Conservation (phyloP, 164 flowering plant genomes). For the Buxus sempervirens region DNA sequence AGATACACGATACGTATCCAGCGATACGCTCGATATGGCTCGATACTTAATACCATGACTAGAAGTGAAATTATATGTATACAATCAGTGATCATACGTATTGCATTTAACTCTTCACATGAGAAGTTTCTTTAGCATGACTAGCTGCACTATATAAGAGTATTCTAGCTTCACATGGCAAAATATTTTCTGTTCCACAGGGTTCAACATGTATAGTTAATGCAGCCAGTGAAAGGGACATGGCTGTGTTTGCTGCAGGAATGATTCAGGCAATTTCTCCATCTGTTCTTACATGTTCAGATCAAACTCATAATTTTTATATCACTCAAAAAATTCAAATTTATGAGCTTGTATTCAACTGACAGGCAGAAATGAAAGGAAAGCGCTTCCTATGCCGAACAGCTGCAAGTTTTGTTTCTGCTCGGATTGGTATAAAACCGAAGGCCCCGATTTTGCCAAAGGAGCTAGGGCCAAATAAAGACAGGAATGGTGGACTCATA, state of each 20-base stretch:
- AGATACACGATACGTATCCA: too few species aligned
- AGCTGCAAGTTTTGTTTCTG: slow-evolving; percentile 99
- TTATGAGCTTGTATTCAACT: slow-evolving; percentile 15
- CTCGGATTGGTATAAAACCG: slow-evolving; percentile 80
- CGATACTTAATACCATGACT: too few species aligned
- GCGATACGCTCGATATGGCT: too few species aligned
- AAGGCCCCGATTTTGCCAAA: slow-evolving; percentile 71
- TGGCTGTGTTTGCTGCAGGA: slow-evolving; percentile 97
- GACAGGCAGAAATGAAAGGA: slow-evolving; percentile 92
- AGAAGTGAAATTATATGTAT: too few species aligned
- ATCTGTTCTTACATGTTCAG: slow-evolving; percentile 1
- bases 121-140: too few species aligned
- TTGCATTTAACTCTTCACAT: too few species aligned
- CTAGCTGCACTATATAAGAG: too few species aligned
- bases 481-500: slow-evolving; percentile 77
- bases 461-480: slow-evolving; percentile 59
- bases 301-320: not conserved
- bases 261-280: slow-evolving; percentile 70
- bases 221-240: slow-evolving; percentile 96
- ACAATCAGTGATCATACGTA: not conserved
- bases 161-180: not conserved
- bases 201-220: slow-evolving; percentile 90
- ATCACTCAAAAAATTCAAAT: not conserved
- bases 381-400: slow-evolving; percentile 91
- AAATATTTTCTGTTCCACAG: slow-evolving; percentile 35